These are phyloP conservation scores for Clohesyomyces aquaticus DNA, from an alignment of 495 filamentous ascomycete genomes.

Conservation along the genomic window DNA sequence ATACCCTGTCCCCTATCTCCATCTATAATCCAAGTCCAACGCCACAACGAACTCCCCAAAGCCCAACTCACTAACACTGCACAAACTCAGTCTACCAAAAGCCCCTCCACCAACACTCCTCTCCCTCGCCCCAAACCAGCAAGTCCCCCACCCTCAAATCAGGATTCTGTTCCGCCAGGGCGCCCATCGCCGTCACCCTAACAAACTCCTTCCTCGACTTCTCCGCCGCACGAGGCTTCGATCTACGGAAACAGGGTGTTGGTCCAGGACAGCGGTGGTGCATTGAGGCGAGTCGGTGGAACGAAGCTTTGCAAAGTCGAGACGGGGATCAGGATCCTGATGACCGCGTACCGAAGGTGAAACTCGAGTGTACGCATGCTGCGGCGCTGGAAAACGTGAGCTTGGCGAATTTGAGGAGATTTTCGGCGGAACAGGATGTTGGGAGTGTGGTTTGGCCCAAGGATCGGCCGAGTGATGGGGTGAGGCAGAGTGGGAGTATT, in stretches of 20 bases:
- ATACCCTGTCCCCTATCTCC: neutral
- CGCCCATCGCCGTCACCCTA: constrained; percentile 18
- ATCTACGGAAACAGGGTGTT: constrained; percentile 12
- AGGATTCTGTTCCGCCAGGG: neutral
- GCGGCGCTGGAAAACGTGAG: neutral
- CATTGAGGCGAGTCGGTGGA: constrained; percentile 3
- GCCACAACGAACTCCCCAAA: too few species aligned
- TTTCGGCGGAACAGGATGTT: neutral
- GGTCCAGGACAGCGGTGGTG: neutral
- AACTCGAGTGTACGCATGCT: constrained; percentile 5
- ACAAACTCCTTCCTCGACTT: constrained; percentile 11
- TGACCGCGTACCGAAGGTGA: constrained; percentile 4
- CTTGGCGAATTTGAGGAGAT: neutral
- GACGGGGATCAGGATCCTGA: neutral
- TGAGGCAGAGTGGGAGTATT: constrained; percentile 3
- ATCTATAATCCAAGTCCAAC: too few species aligned
- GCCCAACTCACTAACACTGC: neutral
- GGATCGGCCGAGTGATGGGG: neutral
- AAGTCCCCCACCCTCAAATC: neutral
- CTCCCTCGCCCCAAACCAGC: neutral
- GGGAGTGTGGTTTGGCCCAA: neutral
- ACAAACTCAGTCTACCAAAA: constrained; percentile 8
- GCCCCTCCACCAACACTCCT: constrained; percentile 11
- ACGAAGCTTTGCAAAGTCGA: neutral
- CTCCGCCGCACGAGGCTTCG: neutral